Conservation (phyloP, 2,329 filamentous ascomycete genomes). For the Aspergillus ochraceoroseus region DNA sequence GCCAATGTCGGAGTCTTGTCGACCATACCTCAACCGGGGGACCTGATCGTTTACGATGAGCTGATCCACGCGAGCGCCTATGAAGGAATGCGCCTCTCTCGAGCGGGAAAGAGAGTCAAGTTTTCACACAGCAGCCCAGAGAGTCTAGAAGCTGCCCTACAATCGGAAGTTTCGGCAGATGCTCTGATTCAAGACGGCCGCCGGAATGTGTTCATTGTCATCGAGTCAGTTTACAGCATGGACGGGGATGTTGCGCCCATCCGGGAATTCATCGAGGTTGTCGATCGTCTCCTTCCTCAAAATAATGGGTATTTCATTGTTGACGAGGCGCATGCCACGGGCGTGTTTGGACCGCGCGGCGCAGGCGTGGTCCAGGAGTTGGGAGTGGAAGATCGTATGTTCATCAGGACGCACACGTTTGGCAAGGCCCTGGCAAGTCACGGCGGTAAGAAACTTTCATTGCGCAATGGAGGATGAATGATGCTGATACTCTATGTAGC, state of each 20-base stretch:
- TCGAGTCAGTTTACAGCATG: conserved; percentile 76
- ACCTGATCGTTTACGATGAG: conserved; percentile 67
- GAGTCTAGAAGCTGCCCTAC: conserved; percentile 39
- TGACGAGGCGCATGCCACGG: conserved; percentile 54
- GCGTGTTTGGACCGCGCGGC: conserved; percentile 49
- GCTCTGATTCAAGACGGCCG: conserved; percentile 35
- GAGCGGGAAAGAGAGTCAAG: conserved; percentile 45
- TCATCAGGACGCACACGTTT: conserved; percentile 50
- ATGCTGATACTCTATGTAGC: conserved; percentile 38
- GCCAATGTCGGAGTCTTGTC: conserved; percentile 62
- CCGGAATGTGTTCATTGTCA: conserved; percentile 60
- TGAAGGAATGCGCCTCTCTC: conserved; percentile 66
- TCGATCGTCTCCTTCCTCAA: conserved; percentile 52
- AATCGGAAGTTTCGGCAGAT: conserved; percentile 29
- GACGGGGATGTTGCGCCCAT: conserved; percentile 70
- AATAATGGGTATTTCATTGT: conserved; percentile 55
- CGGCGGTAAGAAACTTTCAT: conserved; percentile 53
- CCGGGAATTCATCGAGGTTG: conserved; percentile 53
- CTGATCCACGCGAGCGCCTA: conserved; percentile 73
- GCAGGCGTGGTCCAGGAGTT: conserved; percentile 48
- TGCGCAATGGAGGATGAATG: conserved; percentile 14
- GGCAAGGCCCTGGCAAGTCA: conserved; percentile 56
- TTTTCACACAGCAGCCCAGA: conserved; percentile 48
- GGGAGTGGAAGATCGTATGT: conserved; percentile 49
- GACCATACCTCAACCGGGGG: conserved; percentile 56